A percentile compares a stretch with the other conserved stretches of the same genome.
Conservation (phyloP, 2,329 filamentous ascomycete species). For the Verticillium klebahnii region DNA sequence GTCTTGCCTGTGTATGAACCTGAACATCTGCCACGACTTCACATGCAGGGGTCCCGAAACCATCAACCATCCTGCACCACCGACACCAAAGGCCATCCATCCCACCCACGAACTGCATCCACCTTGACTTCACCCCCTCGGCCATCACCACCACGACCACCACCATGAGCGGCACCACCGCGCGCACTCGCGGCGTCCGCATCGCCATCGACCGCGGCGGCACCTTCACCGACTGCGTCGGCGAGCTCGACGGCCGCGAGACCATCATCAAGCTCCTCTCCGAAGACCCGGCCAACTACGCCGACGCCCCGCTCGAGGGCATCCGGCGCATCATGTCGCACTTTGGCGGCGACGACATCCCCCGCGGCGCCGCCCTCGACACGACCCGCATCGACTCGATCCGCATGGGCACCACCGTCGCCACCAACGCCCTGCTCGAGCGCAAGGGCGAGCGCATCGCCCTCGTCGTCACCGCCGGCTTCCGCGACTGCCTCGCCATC, state of each 20-base stretch:
- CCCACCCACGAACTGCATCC: too few relatives aligned
- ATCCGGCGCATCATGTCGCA: conserved; percentile 80
- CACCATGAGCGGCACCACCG: conserved; percentile 27
- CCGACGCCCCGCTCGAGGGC: conserved; percentile 85
- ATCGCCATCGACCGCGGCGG: conserved; percentile 79
- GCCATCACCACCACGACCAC: not conserved
- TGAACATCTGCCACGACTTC: too few relatives aligned
- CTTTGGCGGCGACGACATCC: conserved; percentile 71
- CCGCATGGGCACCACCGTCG: conserved; percentile 93
- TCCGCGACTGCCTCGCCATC: conserved; percentile 82
- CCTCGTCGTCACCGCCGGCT: conserved; percentile 81
- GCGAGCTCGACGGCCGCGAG: conserved; percentile 74
- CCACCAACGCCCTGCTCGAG: conserved; percentile 87
- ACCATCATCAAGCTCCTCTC: conserved; percentile 85
- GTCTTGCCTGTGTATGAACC: not conserved
- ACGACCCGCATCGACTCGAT: conserved; percentile 84
- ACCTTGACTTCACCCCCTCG: too few relatives aligned
- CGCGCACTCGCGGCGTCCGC: conserved; percentile 55
- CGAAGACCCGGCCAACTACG: conserved; percentile 85
- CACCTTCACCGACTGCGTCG: conserved; percentile 90
- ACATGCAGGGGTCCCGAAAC: too few relatives aligned
- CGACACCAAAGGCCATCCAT: too few relatives aligned
- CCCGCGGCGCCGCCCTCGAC: conserved; percentile 73
- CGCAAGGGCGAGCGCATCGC: conserved; percentile 86
- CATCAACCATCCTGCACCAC: too few relatives aligned